Percentiles rank a stretch among this genome's conserved stretches.
Evolutionary conservation across 148 eudicot genomes (phyloP).

Genomic region (Nepenthes mirabilis): DNA sequence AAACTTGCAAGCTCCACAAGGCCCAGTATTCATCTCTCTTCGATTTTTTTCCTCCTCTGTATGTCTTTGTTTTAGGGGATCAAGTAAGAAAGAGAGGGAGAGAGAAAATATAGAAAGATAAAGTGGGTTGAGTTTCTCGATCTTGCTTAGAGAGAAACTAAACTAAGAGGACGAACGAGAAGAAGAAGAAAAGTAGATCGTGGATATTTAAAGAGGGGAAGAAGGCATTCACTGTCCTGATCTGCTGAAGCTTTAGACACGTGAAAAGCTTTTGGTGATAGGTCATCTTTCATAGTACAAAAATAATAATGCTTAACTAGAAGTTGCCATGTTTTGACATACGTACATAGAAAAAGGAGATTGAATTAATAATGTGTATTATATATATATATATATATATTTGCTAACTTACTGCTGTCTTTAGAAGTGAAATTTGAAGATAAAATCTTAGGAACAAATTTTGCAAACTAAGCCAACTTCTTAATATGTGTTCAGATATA

Average conservation of each 20-base stretch:
- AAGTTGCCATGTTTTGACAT: too few relatives aligned
- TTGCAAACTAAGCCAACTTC: too few relatives aligned
- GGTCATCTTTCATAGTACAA: constrained; percentile 7
- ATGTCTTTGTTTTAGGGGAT: background rate
- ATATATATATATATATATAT: too few relatives aligned
- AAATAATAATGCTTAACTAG: too few relatives aligned
- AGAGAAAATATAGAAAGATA: background rate
- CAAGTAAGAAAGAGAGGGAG: background rate
- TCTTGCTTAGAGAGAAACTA: constrained; percentile 6
- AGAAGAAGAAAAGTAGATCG: background rate
- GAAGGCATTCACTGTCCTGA: background rate
- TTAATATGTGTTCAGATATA: too few relatives aligned
- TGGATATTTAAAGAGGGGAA: constrained; percentile 15
- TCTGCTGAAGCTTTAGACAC: background rate
- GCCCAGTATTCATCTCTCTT: constrained; percentile 22
- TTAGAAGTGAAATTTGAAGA: too few relatives aligned
- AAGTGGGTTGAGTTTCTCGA: background rate
- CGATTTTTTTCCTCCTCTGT: too few relatives aligned
- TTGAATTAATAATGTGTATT: too few relatives aligned
- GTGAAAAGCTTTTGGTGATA: constrained; percentile 21
- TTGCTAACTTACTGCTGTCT: too few relatives aligned
- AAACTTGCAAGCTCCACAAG: constrained; percentile 82
- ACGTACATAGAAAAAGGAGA: too few relatives aligned
- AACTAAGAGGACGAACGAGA: constrained; percentile 1
- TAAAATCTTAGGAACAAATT: too few relatives aligned